A percentile compares a stretch with the other conserved stretches of the same genome.
Conservation (phyloP, 139 green algal species). For the Zygnema cylindricum region DNA sequence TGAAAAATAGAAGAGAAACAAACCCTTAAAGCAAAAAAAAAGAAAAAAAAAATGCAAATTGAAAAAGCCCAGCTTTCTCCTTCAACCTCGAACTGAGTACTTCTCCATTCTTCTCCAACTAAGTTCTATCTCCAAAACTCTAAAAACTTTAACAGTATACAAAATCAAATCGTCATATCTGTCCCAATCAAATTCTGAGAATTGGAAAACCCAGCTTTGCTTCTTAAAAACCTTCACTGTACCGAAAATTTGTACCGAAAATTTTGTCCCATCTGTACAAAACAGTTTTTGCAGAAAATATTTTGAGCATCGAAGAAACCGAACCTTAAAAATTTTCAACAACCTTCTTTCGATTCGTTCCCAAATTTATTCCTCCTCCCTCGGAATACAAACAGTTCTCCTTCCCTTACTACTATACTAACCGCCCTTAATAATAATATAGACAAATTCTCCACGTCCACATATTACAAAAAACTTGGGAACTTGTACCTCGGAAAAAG, state of each 20-base stretch:
- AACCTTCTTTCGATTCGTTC: neutral
- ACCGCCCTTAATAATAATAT: too few species aligned
- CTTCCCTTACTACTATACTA: neutral
- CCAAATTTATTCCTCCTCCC: neutral
- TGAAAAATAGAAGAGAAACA: neutral
- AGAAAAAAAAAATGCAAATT: too few species aligned
- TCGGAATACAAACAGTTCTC: neutral
- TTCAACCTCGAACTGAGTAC: neutral
- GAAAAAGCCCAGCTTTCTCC: too few species aligned
- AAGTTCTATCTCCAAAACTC: too few species aligned
- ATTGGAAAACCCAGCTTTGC: neutral
- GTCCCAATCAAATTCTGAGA: neutral
- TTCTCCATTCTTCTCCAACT: neutral
- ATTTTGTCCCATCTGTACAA: neutral
- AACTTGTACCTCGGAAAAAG: too few species aligned
- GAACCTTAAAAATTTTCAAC: neutral
- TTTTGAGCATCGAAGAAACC: neutral
- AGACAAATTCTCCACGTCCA: too few species aligned
- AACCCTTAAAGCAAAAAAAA: neutral
- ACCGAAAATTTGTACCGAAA: neutral
- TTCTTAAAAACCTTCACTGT: neutral
- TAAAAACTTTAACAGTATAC: neutral
- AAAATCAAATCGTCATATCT: neutral
- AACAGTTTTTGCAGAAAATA: neutral
- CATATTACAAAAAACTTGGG: too few species aligned